These are phyloP conservation scores for Meripilus lineatus DNA, from an alignment of 1,284 basidiomycete genomes.

Conservation along the genomic window DNA sequence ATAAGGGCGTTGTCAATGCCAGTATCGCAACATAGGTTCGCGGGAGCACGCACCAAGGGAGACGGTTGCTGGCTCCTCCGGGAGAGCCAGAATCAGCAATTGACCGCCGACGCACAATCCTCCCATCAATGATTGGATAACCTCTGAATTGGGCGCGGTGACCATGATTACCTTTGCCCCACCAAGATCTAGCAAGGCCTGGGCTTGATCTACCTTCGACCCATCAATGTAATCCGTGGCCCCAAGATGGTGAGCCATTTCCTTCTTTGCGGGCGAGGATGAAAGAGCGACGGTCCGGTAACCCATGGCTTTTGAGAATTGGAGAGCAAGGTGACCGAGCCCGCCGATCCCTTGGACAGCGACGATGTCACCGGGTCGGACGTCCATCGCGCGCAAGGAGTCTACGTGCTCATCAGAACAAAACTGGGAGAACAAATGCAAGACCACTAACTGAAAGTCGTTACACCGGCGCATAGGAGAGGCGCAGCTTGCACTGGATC, in stretches of 20 bases:
- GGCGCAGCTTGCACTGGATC: constrained; percentile 16
- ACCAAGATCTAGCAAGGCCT: constrained; percentile 22
- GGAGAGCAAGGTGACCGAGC: constrained; percentile 29
- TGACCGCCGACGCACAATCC: constrained; percentile 1
- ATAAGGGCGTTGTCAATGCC: background rate
- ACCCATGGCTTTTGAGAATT: constrained; percentile 26
- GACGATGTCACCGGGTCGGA: constrained; percentile 11
- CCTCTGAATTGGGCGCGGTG: constrained; percentile 21
- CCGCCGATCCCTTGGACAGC: constrained; percentile 23
- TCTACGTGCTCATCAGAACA: constrained; percentile 11
- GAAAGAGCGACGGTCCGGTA: constrained; percentile 23
- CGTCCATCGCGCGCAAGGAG: constrained; percentile 19
- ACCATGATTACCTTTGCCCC: constrained; percentile 25
- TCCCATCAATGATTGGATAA: background rate
- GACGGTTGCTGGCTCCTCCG: background rate
- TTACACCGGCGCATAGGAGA: constrained; percentile 20
- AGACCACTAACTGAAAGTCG: constrained; percentile 15
- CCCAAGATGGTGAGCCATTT: constrained; percentile 17
- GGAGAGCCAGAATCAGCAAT: background rate
- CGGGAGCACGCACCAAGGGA: background rate
- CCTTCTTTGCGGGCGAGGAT: constrained; percentile 10
- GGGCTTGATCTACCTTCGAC: constrained; percentile 18
- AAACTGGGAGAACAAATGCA: constrained; percentile 4
- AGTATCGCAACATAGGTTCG: background rate
- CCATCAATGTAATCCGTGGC: constrained; percentile 25